Conservation (phyloP, 768 basidiomycete genomes). For the Mrakia blollopis region DNA sequence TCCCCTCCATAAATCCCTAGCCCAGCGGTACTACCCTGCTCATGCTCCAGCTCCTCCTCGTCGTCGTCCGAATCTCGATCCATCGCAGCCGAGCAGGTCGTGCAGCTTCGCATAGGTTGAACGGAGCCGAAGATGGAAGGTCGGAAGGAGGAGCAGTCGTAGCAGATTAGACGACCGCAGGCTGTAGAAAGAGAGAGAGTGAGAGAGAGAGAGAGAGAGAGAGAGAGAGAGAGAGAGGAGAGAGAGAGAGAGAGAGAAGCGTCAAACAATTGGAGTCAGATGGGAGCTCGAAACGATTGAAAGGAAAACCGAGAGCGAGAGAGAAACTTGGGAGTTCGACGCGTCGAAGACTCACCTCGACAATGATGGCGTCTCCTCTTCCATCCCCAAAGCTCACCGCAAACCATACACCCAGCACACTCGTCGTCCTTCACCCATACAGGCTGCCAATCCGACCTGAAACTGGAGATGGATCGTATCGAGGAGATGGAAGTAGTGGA, state of each 20-base stretch:
- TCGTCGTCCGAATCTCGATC: slow-evolving; percentile 10
- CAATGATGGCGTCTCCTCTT: background rate
- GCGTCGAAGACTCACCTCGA: background rate
- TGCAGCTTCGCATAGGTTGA: background rate
- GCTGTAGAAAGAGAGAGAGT: background rate
- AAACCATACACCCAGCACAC: background rate
- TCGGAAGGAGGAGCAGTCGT: slow-evolving; percentile 9
- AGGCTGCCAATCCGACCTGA: background rate
- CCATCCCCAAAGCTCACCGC: background rate
- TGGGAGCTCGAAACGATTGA: too few species aligned
- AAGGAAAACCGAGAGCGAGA: too few species aligned
- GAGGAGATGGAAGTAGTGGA: background rate
- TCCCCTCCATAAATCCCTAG: background rate
- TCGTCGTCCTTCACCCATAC: slow-evolving; percentile 3
- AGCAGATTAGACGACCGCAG: background rate
- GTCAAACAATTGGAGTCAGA: too few species aligned
- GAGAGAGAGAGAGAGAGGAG: background rate
- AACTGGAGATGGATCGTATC: background rate
- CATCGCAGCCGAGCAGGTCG: background rate
- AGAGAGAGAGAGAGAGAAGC: background rate
- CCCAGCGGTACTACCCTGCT: background rate
- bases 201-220: background rate
- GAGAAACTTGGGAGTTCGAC: background rate
- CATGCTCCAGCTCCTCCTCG: background rate
- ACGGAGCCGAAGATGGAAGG: background rate